Evolutionary conservation across 2,329 filamentous ascomycete species (phyloP).

Genomic region (Fusarium temperatum): DNA sequence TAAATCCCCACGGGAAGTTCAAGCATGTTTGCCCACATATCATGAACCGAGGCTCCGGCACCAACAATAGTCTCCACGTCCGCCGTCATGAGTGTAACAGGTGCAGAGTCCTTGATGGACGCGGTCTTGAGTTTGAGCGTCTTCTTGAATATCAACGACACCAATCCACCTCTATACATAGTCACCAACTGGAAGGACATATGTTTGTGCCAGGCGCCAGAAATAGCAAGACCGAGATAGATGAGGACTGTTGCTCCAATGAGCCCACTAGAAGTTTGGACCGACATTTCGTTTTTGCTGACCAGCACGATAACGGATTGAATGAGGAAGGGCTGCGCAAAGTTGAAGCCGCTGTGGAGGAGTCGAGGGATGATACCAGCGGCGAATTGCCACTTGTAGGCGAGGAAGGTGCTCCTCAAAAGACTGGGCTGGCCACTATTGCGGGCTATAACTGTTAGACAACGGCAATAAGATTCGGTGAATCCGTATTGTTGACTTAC

Average conservation of each 20-base stretch:
- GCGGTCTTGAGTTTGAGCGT: constrained; percentile 48
- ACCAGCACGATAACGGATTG: constrained; percentile 47
- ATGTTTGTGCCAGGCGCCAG: constrained; percentile 46
- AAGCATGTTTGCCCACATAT: constrained; percentile 51
- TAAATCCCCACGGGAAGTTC: constrained; percentile 51
- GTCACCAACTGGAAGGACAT: constrained; percentile 49
- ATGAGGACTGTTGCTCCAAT: constrained; percentile 53
- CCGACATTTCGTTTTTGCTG: constrained; percentile 38
- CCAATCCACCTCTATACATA: constrained; percentile 48
- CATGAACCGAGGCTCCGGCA: constrained; percentile 44
- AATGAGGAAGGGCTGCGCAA: constrained; percentile 57
- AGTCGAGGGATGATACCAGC: constrained; percentile 50
- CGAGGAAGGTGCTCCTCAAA: constrained; percentile 38
- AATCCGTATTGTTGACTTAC: not conserved
- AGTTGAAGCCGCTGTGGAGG: constrained; percentile 51
- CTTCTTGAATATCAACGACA: constrained; percentile 60
- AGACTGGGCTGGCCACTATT: constrained; percentile 38
- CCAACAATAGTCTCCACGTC: constrained; percentile 51
- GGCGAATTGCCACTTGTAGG: constrained; percentile 44
- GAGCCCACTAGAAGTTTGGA: constrained; percentile 48
- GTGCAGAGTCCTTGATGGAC: constrained; percentile 48
- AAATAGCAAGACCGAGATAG: constrained; percentile 54
- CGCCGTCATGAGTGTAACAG: constrained; percentile 57
- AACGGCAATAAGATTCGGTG: fast-evolving
- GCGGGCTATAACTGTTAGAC: constrained; percentile 1